Conservation (phyloP, 768 basidiomycete species). For the button mushroom (Agaricus bisporus) region DNA sequence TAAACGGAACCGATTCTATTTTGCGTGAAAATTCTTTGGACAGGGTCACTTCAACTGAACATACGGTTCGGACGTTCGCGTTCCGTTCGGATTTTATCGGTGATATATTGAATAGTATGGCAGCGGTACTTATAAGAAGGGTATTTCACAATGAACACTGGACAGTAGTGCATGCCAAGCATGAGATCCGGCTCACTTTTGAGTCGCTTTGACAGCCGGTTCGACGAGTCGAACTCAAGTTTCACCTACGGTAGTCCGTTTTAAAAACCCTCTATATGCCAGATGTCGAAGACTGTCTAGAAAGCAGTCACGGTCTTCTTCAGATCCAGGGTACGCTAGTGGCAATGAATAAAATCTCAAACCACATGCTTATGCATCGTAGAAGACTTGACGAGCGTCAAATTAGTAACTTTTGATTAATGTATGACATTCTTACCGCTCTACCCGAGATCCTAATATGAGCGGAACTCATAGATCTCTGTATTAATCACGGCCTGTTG, state of each 20-base stretch:
- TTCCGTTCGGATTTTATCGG: too few relatives aligned
- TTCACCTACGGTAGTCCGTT: neutral
- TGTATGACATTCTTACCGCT: neutral
- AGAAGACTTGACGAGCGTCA: neutral
- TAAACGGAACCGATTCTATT: too few relatives aligned
- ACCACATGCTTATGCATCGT: neutral
- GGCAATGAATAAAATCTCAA: conserved; percentile 5
- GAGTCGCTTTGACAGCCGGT: conserved; percentile 3
- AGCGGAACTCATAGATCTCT: neutral
- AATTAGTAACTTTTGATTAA: neutral
- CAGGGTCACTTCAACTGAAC: too few relatives aligned
- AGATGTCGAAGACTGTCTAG: neutral
- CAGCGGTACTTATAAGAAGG: too few relatives aligned
- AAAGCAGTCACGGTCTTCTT: neutral
- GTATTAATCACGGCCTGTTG: conserved; percentile 4
- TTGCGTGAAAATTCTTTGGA: too few relatives aligned
- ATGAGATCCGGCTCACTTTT: conserved; percentile 5
- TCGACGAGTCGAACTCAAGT: neutral
- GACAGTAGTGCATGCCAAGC: too few relatives aligned
- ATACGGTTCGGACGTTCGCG: too few relatives aligned
- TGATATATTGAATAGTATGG: too few relatives aligned
- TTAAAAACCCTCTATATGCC: neutral
- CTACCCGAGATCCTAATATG: neutral
- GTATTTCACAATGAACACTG: too few relatives aligned
- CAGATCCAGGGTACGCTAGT: conserved; percentile 1